Evolutionary conservation across 2,329 filamentous ascomycete species (phyloP).

Genomic region (Sclerotinia glacialis): DNA sequence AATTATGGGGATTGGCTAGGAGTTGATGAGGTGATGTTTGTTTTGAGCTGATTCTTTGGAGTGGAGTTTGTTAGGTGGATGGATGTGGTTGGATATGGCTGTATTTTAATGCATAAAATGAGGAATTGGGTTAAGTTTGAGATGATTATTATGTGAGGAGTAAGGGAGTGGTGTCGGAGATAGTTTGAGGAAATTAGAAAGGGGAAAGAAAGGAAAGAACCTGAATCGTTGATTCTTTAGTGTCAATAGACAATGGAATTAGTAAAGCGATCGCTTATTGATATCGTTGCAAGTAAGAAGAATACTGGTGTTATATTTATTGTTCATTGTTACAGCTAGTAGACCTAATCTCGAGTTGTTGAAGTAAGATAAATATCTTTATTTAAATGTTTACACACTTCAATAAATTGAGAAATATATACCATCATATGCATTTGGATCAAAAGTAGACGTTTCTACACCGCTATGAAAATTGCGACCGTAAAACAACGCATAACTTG

Average conservation of each 20-base stretch:
- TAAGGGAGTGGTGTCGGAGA: too few relatives aligned
- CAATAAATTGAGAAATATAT: too few relatives aligned
- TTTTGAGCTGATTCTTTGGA: neutral
- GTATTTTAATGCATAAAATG: neutral
- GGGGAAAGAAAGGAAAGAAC: neutral
- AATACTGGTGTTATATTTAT: neutral
- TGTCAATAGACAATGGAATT: neutral
- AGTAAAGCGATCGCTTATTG: neutral
- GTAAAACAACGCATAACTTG: too few relatives aligned
- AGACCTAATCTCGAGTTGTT: neutral
- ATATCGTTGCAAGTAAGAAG: neutral
- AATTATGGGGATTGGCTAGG: constrained; percentile 6
- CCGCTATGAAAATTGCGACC: too few relatives aligned
- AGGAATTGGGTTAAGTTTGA: too few relatives aligned
- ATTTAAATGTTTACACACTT: too few relatives aligned
- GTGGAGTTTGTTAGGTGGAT: neutral
- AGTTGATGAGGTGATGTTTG: constrained; percentile 4
- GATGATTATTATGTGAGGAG: too few relatives aligned
- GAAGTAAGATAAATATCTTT: neutral
- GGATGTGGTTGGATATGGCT: too few relatives aligned
- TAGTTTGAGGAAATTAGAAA: neutral
- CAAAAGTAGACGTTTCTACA: too few relatives aligned
- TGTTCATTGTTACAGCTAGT: too few relatives aligned
- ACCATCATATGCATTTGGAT: too few relatives aligned
- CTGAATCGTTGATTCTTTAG: too few relatives aligned